Base-by-base conservation (phyloP, 306 rosid species). In the Pyrus pyrifolia region DNA sequence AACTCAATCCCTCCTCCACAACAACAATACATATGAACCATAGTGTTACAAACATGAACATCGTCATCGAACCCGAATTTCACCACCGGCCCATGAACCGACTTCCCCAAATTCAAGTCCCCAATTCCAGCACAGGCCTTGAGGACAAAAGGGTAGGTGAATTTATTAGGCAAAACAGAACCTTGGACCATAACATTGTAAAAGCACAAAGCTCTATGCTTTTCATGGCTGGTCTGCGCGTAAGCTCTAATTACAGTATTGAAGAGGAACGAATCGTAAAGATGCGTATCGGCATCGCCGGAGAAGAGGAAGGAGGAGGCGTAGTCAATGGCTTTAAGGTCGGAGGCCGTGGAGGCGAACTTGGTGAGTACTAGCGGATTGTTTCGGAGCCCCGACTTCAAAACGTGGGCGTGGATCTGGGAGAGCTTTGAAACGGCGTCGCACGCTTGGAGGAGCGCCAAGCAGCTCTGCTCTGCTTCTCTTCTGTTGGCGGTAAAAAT, bases 11-110 rank as follows among this genome's bases (percentile, higher is more conserved):
- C 97, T 22, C 80, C 86, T 4, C 67, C 46, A 72, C 90, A 76
- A 11, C 93, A 85, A 35, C 90, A 83, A 21, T 93, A 93, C 97
- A 91, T 93, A n/a, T 91, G 98, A 82, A 93, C 78, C 97, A 88
- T 38, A 0, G 97, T 88, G 78, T 94, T 94, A 79, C 71, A 81
- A 4, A 94, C 96, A 75, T 94, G 98, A 30, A 76, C 35, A 66
- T 91, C 97, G 2, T 76, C 85, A 10, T 83, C 87, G 80, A 94
- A 94, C 7, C 97, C 97, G 31, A 85, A 81, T 74, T 89, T 94
- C 35, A 90, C 82, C 7, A 83, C 86, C 40, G 87, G 86, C 19
- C 90, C 92, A 77, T 94, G 98, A 79, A 87, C 84, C 23, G 87
- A 57, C 64, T 75, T 78, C 8, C 96, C 97, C 25, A 94, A 64